These are phyloP conservation scores for Albizia julibrissin DNA, from an alignment of 306 rosid species.

Conservation along the genomic window DNA sequence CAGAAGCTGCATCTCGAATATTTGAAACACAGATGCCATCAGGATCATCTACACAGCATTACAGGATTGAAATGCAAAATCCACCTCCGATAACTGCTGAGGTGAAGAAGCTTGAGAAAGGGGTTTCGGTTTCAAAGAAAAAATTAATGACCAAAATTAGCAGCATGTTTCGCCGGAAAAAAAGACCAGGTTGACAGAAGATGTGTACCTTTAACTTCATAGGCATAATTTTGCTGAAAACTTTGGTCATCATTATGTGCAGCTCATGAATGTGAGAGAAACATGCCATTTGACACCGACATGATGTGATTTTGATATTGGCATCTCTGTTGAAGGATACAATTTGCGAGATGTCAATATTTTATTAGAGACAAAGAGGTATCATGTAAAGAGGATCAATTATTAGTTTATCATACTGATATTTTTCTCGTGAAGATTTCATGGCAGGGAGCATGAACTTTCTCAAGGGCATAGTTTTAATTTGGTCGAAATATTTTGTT, in stretches of 20 bases:
- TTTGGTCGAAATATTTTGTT: not conserved
- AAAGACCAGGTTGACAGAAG: slow-evolving; percentile 79
- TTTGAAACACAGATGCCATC: slow-evolving; percentile 57
- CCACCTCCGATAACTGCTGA: slow-evolving; percentile 45
- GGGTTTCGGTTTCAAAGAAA: slow-evolving; percentile 63
- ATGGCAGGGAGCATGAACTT: slow-evolving; percentile 8
- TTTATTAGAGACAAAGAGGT: slow-evolving; percentile 31
- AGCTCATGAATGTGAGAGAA: too few relatives aligned
- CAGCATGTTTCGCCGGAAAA: slow-evolving; percentile 67
- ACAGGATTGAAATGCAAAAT: slow-evolving; percentile 58
- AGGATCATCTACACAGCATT: slow-evolving; percentile 66
- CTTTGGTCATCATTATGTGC: too few relatives aligned
- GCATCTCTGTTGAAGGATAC: slow-evolving; percentile 28
- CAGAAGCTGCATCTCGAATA: slow-evolving; percentile 78
- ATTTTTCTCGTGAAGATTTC: slow-evolving; percentile 29
- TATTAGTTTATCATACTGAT: slow-evolving; percentile 23
- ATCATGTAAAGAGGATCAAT: slow-evolving; percentile 50
- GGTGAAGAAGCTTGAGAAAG: slow-evolving; percentile 57
- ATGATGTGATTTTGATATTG: slow-evolving; percentile 25
- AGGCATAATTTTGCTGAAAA: too few relatives aligned
- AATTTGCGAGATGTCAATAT: slow-evolving; percentile 31
- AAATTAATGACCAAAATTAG: slow-evolving; percentile 62
- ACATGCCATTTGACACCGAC: slow-evolving; percentile 3
- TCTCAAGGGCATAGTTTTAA: too few relatives aligned
- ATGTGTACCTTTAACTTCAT: slow-evolving; percentile 72